Evolutionary conservation across 768 basidiomycete genomes (phyloP), one percentile per base, ranked within the genome.

Genomic region (Termitomyces sp.): DNA sequence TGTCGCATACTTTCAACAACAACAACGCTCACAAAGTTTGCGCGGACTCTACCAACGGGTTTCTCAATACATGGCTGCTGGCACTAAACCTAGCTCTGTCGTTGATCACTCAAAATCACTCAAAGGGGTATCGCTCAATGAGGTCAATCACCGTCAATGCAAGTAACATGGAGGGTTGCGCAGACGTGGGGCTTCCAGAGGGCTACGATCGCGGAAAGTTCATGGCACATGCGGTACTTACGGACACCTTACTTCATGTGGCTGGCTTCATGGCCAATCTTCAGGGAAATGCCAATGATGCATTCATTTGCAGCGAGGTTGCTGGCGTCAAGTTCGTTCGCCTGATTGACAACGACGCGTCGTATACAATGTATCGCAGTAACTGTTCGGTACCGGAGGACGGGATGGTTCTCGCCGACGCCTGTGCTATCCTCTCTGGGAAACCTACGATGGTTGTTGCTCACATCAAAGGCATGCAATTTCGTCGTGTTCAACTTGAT

Each of bases 191-290:
- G 28, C 70, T 86, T 15, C 77, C 79, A 1, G 37, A 59, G 3
- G 62, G 64, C 8, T 60, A 73, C 45, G 58, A 72, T 24, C 60
- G 62, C 18, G 67, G 72, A 28, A 61, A 67, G 13, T 81, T 77
- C 59, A 71, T 75, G 10, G 70, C 73, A 3, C 78, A 85, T 59
- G 81, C 83, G 5, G 66, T 87, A 24, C 87, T 89, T 69, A 72
- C 81, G 57, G 88, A 90, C 60, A 82, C 85, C 0, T 72, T 90
- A 31, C 71, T 89, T 31, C 89, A 90, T 57, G 77, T 81, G 37
- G 82, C 87, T 0, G 89, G 89, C 3, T 88, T 90, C 68, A 70
- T 89, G 34, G 78, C 82, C 26, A 91, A 90, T 67, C 66, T 83
- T 64, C 78, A 76, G 42, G 81, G 78, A 8, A 68, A 71, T 10